Evolutionary conservation across 2,329 filamentous ascomycete genomes (phyloP).

Genomic region (Exophiala alcalophila): DNA sequence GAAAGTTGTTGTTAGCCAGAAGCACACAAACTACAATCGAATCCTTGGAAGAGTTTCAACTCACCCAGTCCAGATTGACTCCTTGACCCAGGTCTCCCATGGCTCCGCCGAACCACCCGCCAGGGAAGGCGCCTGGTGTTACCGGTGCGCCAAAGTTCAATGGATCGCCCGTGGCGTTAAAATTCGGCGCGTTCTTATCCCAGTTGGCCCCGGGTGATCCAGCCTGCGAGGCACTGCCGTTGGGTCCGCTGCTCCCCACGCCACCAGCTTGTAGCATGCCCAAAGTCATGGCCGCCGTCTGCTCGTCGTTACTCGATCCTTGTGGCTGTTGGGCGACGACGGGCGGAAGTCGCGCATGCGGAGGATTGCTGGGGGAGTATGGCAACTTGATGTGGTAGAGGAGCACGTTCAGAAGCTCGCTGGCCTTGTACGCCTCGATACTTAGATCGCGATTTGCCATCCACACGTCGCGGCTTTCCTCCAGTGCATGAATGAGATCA

Average conservation of each 20-base stretch:
- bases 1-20: slow-evolving; percentile 32
- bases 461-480: slow-evolving; percentile 76
- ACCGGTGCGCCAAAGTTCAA: slow-evolving; percentile 36
- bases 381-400: slow-evolving; percentile 64
- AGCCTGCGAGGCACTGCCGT: slow-evolving; percentile 34
- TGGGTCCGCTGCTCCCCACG: slow-evolving; percentile 27
- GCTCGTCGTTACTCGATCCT: slow-evolving; percentile 54
- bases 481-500: slow-evolving; percentile 73
- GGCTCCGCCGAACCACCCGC: slow-evolving; percentile 53
- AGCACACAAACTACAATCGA: neutral
- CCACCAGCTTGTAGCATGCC: slow-evolving; percentile 56
- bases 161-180: slow-evolving; percentile 6
- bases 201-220: slow-evolving; percentile 29
- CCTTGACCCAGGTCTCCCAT: slow-evolving; percentile 49
- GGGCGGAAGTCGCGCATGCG: slow-evolving; percentile 12
- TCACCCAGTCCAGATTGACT: slow-evolving; percentile 62
- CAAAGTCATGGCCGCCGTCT: slow-evolving; percentile 67
- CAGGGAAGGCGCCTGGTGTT: slow-evolving; percentile 52
- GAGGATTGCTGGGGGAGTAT: slow-evolving; percentile 28
- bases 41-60: slow-evolving; percentile 31
- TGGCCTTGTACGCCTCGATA: slow-evolving; percentile 87
- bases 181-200: slow-evolving; percentile 29
- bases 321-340: slow-evolving; percentile 7
- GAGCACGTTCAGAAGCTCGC: slow-evolving; percentile 77
- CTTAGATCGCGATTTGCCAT: slow-evolving; percentile 70